Base-by-base conservation (phyloP, 2,329 filamentous ascomycete species). In the Pestalotiopsis sp. region DNA sequence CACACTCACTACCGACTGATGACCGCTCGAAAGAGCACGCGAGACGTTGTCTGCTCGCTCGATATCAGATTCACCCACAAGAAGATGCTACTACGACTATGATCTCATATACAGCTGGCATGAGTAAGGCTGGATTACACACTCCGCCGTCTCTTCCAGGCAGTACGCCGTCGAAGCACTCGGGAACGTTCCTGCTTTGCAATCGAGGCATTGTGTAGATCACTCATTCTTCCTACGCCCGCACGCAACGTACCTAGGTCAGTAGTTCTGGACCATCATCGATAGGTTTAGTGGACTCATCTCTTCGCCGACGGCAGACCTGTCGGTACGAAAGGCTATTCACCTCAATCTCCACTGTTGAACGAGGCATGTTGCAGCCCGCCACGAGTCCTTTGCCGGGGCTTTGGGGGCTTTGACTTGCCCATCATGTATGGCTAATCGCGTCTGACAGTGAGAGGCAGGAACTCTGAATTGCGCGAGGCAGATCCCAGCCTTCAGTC, bases 281-380 rank as follows among this genome's bases (percentile, higher is more conserved):
- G 57, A 27, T 27, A 59, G 23, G 27, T 59, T 59, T 31, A 17
- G 20, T 27, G 27, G 27, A 11, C 23, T 27, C 57, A 59, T 59
- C 57, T 59, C 27, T 59, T 23, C 17, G 14, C 27, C n/a, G 20
- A 31, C 23, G 27, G 57, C 12, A 27, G 20, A 13, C 11, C 12
- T 59, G 23, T 59, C 57, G 57, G 57, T 59, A 59, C 57, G 57
- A 14, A 59, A 59, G 23, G 57, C 57, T 59, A 17, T 27, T 59
- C 23, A 6, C 25, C 7, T 59, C 23, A 36, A 59, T 59, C 27
- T 59, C 23, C 23, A 27, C 57, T 27, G 23, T 27, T 27, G 57
- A 59, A 27, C 13, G 23, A 27, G 57, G 23, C 11, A 27, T 27
- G 57, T 13, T 36, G 59, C 31, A 17, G 27, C n/a, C 59, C 59